phyloP scores from a whole-genome alignment of 176 grass and related monocot species.

The Puya raimondii region DNA sequence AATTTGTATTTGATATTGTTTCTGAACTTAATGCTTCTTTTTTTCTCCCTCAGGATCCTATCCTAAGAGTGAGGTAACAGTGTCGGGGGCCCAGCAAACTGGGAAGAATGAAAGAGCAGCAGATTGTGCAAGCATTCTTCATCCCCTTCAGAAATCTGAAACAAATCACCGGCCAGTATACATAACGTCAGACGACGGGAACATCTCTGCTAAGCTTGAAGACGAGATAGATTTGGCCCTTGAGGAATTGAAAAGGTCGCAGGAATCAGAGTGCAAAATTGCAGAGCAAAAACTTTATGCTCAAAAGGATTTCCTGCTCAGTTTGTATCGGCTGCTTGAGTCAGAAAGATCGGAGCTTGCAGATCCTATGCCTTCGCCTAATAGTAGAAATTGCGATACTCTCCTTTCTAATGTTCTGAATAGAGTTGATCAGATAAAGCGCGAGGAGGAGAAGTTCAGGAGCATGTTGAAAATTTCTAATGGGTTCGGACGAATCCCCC shows the following conservation, averaged over 20 bases:
- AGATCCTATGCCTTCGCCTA: constrained; percentile 38
- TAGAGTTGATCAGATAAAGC: constrained; percentile 57
- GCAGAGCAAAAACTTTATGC: constrained; percentile 70
- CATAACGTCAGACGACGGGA: constrained; percentile 37
- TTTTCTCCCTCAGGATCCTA: constrained; percentile 29
- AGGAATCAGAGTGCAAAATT: constrained; percentile 49
- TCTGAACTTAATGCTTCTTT: neutral
- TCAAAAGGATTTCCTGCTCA: constrained; percentile 66
- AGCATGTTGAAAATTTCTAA: constrained; percentile 53
- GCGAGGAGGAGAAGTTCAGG: constrained; percentile 58
- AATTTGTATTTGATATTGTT: neutral
- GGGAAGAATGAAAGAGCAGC: neutral
- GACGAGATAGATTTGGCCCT: constrained; percentile 53
- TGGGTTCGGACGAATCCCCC: constrained; percentile 39
- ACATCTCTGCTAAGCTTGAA: constrained; percentile 52
- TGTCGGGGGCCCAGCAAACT: constrained; percentile 28
- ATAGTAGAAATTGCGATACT: constrained; percentile 27
- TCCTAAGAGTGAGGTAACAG: constrained; percentile 19
- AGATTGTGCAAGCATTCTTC: constrained; percentile 25
- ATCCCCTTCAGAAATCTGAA: constrained; percentile 25
- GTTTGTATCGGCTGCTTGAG: constrained; percentile 54
- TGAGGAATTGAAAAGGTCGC: constrained; percentile 53
- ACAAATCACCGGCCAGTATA: constrained; percentile 20
- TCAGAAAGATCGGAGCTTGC: constrained; percentile 40
- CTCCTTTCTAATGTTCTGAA: constrained; percentile 43